Conservation (phyloP, 2,329 filamentous ascomycete species). For the Ophiobolus disseminans region DNA sequence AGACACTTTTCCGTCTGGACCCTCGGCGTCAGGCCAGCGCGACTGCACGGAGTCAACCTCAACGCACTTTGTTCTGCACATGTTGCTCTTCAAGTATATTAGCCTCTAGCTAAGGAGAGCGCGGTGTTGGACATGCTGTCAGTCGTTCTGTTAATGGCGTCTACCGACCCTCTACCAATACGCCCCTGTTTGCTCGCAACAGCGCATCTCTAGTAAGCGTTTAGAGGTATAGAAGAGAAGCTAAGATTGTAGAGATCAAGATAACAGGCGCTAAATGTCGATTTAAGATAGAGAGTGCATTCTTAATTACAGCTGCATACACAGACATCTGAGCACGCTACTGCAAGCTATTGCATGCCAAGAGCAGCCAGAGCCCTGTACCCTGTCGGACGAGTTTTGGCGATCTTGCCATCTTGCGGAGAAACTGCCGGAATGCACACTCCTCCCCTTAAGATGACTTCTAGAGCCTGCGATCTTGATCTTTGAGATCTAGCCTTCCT, state of each 20-base stretch:
- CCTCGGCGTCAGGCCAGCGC: neutral
- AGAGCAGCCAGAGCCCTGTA: no score
- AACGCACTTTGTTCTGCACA: slow-evolving; percentile 1
- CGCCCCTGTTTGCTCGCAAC: neutral
- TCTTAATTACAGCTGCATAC: neutral
- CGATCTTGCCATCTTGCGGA: no score
- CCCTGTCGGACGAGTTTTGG: no score
- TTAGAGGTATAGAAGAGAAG: slow-evolving; percentile 1
- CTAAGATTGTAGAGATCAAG: neutral
- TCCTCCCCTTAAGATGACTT: neutral
- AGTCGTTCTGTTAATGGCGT: slow-evolving; percentile 2
- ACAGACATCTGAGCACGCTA: slow-evolving; percentile 2
- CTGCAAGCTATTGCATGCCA: slow-evolving; percentile 23
- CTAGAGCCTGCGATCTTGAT: neutral
- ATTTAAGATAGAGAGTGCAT: slow-evolving; percentile 1
- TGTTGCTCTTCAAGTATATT: neutral
- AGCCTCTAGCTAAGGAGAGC: neutral
- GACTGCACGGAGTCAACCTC: neutral
- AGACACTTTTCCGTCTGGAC: no score
- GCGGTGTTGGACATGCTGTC: slow-evolving; percentile 1
- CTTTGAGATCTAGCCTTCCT: slow-evolving; percentile 2
- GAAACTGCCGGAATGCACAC: slow-evolving; percentile 1
- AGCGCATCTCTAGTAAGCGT: neutral
- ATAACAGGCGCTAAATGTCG: neutral
- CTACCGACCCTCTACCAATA: neutral